phyloP scores from a whole-genome alignment of 768 basidiomycete species.

The Rhodotorula diobovata region DNA sequence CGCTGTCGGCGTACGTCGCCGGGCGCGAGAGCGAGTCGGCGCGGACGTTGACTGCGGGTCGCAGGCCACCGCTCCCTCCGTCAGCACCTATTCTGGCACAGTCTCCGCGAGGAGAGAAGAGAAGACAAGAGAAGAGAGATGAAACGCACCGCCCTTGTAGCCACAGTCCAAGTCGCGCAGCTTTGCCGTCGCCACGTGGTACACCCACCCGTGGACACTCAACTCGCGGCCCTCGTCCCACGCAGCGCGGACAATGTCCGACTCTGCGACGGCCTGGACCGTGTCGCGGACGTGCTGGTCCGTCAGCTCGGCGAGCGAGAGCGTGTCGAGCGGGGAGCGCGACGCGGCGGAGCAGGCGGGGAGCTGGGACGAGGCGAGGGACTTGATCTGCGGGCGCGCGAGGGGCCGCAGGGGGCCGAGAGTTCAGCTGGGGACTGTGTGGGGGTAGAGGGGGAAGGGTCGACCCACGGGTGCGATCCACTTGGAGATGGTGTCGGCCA shows the following conservation, averaged over 20 bases:
- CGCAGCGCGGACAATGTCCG: conserved; percentile 21
- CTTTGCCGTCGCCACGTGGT: conserved; percentile 36
- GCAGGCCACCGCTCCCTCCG: no score
- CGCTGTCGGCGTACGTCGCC: conserved; percentile 24
- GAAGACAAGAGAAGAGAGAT: background rate
- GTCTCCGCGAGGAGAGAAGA: background rate
- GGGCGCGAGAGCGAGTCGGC: conserved; percentile 34
- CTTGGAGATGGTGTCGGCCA: conserved; percentile 26
- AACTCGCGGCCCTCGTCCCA: conserved; percentile 33
- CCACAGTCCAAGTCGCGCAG: conserved; percentile 36
- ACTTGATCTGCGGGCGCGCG: conserved; percentile 31
- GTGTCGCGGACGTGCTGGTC: conserved; percentile 34
- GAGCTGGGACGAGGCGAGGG: conserved; percentile 24
- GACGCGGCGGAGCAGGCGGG: background rate
- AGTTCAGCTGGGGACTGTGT: no score
- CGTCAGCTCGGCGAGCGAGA: conserved; percentile 26
- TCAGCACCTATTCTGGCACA: no score
- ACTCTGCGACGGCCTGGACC: conserved; percentile 20
- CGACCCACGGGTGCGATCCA: conserved; percentile 38
- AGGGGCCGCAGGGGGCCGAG: no score
- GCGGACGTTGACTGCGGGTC: conserved; percentile 1
- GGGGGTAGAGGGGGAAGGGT: background rate
- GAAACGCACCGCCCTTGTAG: conserved; percentile 23
- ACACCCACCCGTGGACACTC: conserved; percentile 37
- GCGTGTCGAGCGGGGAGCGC: conserved; percentile 18